Evolutionary conservation across 768 basidiomycete species (phyloP), one percentile per base, ranked within the genome.

Genomic region (Cystobasidium tubakii): DNA sequence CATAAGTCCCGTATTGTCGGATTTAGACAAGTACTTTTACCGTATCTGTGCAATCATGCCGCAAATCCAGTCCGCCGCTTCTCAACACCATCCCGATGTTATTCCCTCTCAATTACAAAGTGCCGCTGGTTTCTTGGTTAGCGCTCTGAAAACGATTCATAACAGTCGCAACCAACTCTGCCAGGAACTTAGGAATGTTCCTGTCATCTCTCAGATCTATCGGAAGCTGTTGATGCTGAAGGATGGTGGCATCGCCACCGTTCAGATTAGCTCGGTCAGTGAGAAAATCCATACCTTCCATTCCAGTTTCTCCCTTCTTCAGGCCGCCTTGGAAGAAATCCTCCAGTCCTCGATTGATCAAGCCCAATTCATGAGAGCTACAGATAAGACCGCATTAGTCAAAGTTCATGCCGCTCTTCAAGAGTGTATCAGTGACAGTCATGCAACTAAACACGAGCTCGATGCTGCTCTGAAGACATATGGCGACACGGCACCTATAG

Each of bases 71-170:
- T 12, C 2, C 3, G 36, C 57, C 1, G 82, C 92, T 29, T 83
- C 85, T 7, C 80, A 84, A 57, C 95, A 97, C 80, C 90, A 93
- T 79, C 79, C 84, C 0, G 96, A 98, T 79, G 78, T 98, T 60
- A 85, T 86, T 12, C 92, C 91, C n/a, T 88, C 89, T 17, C 95
- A 98, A 74, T 83, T 97, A 21, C 88, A 89, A 78, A 85, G 91
- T 75, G 90, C 89, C 7, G 80, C 90, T 21, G 87, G 86, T 76
- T 85, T 90, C 72, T 84, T 92, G 3, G 92, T 97, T 80, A 91
- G 89, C 50, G 85, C 87, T 1, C 89, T 92, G 80, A 6, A 29
- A 21, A 17, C n/a, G 21, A 21, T 21, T 50, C 46, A 50, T 19
- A 21, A 6, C n/a, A 50, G 46, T 21, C 46, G 46, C 21, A 6